Evolutionary conservation across 2,329 filamentous ascomycete genomes (phyloP), one percentile per base, ranked within the genome.

Genomic region (Emericellopsis cladophorae): DNA sequence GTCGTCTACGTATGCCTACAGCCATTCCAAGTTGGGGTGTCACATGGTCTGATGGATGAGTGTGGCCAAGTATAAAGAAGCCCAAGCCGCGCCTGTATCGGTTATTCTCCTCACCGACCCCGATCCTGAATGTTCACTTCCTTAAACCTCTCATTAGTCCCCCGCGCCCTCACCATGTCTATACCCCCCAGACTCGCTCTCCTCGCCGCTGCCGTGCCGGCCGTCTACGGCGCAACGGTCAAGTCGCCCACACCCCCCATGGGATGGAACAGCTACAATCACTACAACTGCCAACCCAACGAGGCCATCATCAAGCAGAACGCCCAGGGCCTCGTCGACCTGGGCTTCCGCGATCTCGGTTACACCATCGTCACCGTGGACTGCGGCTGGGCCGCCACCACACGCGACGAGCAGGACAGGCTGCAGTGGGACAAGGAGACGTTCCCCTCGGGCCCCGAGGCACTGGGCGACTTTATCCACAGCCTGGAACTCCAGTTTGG

Each of bases 221-320:
- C 36, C 10, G 11, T 12, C 18, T 22, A 23, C 36, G 10, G 10
- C 18, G 11, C 22, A 16, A 37, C 56, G 1, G 18, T 32, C 31
- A 32, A 32, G 31, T 32, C 31, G 3, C 46, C 52, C 5, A 61
- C 61, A 1, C 65, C 66, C 2, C 60, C 62, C 1, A 66, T 68
- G 65, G 64, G 72, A 11, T 79, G 73, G 73, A 78, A 78, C 45
- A 70, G 66, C 2, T 79, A 79, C 47, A 79, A 79, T 41, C 62
- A 66, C 34, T 45, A 64, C 59, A 49, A 54, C 46, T 40, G 54
- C 62, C 32, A 60, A 26, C 52, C 56, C 54, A 40, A 59, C 53
- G 21, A 64, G 41, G 37, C 52, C 50, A 45, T 66, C 61, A 40
- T 66, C 61, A 12, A 49, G 45, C 54, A 59, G 3, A 77, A 73